These are phyloP conservation scores for Populus davidiana DNA, from an alignment of 345 rosid genomes.

Conservation along the genomic window DNA sequence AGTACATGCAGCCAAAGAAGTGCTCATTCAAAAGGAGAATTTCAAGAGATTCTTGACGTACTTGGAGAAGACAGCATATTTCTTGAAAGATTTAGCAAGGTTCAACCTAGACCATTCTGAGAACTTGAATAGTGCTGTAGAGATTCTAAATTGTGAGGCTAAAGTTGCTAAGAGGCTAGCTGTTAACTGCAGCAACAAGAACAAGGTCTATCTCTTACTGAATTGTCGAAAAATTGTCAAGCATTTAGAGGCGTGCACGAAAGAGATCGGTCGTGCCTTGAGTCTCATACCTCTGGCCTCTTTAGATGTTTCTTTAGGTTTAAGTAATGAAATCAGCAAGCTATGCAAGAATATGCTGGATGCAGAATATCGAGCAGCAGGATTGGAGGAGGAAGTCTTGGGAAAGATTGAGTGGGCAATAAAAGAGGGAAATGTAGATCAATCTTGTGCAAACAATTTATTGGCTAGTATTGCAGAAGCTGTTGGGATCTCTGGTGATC, in stretches of 20 bases:
- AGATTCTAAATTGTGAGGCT: conserved; percentile 15
- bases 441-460: conserved; percentile 18
- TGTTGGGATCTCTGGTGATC: conserved; percentile 13
- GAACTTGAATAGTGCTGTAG: conserved; percentile 16
- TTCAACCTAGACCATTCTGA: conserved; percentile 8
- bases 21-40: conserved; percentile 15
- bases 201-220: conserved; percentile 19
- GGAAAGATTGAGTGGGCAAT: conserved; percentile 13
- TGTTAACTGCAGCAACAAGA: conserved; percentile 16
- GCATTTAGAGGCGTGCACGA: conserved; percentile 14
- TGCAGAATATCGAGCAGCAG: conserved; percentile 1
- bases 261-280: conserved; percentile 18
- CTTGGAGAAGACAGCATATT: conserved; percentile 12
- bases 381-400: conserved; percentile 12
- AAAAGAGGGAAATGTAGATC: conserved; percentile 1
- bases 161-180: conserved; percentile 17
- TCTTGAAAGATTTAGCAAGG: conserved; percentile 21
- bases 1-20: conserved; percentile 15
- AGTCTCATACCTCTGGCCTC: conserved; percentile 14
- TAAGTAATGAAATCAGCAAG: conserved; percentile 9
- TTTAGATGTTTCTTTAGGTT: conserved; percentile 5
- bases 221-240: conserved; percentile 19
- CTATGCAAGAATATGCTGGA: conserved; percentile 21
- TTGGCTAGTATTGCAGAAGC: conserved; percentile 14
- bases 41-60: conserved; percentile 23